phyloP scores from a whole-genome alignment of 768 basidiomycete genomes.

The Megacollybia marginata region DNA sequence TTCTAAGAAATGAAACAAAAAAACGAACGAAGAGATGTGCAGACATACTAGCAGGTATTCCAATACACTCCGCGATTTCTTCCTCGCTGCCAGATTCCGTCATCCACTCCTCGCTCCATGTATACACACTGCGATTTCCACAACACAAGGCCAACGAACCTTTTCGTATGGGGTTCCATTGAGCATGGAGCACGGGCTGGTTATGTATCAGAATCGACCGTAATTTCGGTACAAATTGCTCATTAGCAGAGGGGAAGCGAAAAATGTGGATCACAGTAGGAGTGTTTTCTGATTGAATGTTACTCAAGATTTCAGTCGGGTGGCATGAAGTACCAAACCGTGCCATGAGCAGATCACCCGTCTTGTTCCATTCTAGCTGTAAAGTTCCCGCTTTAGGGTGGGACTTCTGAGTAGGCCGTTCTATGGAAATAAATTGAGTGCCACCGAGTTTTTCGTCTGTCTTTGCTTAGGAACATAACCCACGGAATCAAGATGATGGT shows the following conservation, averaged over 20 bases:
- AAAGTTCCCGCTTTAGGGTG: constrained; percentile 60
- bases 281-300: constrained; percentile 40
- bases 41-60: constrained; percentile 76
- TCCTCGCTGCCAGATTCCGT: constrained; percentile 47
- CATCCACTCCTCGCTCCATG: constrained; percentile 81
- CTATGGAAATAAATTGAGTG: constrained; percentile 42
- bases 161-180: constrained; percentile 83
- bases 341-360: constrained; percentile 64
- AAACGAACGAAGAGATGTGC: not conserved
- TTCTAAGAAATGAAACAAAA: constrained; percentile 28
- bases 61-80: constrained; percentile 88
- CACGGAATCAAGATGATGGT: not conserved
- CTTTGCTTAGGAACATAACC: not conserved
- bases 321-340: constrained; percentile 51
- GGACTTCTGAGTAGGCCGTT: constrained; percentile 51
- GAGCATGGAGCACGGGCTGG: constrained; percentile 53
- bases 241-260: constrained; percentile 56
- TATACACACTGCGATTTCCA: constrained; percentile 59
- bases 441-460: constrained; percentile 62
- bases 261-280: constrained; percentile 65
- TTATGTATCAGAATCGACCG: constrained; percentile 63
- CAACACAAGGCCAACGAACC: constrained; percentile 65
- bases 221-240: constrained; percentile 52
- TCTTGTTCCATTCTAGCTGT: constrained; percentile 78
- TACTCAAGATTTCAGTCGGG: not conserved